Evolutionary conservation across 164 flowering plant genomes (phyloP).

Genomic region (Liquidambar formosana): DNA sequence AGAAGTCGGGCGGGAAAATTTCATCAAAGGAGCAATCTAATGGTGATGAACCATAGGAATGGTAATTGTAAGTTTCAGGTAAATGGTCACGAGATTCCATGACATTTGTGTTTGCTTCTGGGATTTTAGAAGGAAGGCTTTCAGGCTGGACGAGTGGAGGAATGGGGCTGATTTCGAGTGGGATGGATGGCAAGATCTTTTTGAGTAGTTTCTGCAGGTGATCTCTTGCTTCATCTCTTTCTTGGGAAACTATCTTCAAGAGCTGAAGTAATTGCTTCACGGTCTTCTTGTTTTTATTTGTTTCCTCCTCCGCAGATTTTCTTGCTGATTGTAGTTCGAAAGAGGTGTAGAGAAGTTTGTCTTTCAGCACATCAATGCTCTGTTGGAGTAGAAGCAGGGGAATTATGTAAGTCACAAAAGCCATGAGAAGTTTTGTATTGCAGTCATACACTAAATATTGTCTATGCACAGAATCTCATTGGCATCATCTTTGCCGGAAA

Average conservation of each 20-base stretch:
- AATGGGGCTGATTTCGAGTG: not conserved
- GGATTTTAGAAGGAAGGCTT: not conserved
- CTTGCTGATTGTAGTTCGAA: not conserved
- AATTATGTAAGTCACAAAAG: too few species aligned
- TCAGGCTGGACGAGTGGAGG: not conserved
- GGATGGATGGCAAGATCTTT: not conserved
- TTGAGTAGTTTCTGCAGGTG: not conserved
- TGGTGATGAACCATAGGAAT: not conserved
- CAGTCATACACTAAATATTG: too few species aligned
- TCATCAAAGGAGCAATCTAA: not conserved
- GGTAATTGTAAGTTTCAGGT: not conserved
- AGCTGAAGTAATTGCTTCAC: not conserved
- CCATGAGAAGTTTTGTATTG: too few species aligned
- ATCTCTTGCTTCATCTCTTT: constrained; percentile 22
- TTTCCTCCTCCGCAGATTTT: not conserved
- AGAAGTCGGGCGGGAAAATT: not conserved
- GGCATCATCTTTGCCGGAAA: too few species aligned
- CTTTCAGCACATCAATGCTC: not conserved
- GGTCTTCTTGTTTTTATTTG: not conserved
- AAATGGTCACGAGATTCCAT: not conserved
- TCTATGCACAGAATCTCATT: too few species aligned
- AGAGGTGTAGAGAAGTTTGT: not conserved
- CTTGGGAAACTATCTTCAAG: constrained; percentile 2
- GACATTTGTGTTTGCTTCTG: not conserved
- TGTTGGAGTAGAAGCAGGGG: not conserved